Evolutionary conservation across 73 alveolate species (phyloP).

Genomic region (Paramecium tetraurelia): DNA sequence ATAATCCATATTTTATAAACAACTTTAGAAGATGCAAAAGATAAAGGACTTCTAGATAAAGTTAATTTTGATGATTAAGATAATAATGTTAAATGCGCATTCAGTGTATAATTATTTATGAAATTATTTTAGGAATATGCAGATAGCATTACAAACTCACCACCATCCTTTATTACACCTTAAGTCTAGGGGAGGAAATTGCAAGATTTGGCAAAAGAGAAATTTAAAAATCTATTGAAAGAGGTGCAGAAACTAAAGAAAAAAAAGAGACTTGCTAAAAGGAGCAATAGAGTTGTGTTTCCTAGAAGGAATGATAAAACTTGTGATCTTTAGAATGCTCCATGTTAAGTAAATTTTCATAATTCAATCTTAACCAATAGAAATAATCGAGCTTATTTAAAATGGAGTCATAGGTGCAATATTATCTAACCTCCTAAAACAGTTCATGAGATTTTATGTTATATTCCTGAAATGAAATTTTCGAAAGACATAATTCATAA

Average conservation of each 20-base stretch:
- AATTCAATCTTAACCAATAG: neutral
- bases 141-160: neutral
- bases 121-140: neutral
- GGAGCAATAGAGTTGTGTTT: neutral
- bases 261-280: neutral
- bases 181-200: neutral
- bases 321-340: neutral
- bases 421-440: neutral
- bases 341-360: neutral
- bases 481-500: neutral
- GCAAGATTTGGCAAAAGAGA: neutral
- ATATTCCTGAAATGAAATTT: neutral
- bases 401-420: neutral
- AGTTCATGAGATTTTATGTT: neutral
- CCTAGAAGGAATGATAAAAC: neutral
- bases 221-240: neutral
- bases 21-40: neutral
- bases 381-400: neutral
- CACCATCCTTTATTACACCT: neutral
- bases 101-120: neutral
- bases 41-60: constrained; percentile 6
- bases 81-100: neutral
- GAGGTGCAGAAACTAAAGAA: neutral
- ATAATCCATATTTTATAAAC: neutral
- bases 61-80: neutral